phyloP scores from a whole-genome alignment of 345 rosid species.

The Acer yangbiense region DNA sequence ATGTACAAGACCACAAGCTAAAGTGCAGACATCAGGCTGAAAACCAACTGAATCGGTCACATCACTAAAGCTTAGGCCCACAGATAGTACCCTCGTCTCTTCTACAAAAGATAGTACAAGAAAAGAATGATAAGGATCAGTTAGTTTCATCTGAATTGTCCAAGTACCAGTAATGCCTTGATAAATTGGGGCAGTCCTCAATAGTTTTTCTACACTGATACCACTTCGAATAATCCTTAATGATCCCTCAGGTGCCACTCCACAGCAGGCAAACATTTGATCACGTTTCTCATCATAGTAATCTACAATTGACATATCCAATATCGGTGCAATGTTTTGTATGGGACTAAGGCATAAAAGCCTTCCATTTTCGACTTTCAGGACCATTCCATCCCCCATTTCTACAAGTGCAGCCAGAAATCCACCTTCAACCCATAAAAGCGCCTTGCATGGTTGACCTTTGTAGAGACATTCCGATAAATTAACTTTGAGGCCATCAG shows the following conservation, averaged over 20 bases:
- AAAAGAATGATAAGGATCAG: slow-evolving; percentile 83
- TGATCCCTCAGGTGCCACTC: slow-evolving; percentile 96
- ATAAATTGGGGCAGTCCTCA: slow-evolving; percentile 85
- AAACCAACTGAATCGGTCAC: slow-evolving; percentile 96
- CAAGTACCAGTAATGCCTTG: slow-evolving; percentile 94
- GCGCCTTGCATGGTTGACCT: slow-evolving; percentile 76
- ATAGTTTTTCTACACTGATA: slow-evolving; percentile 74
- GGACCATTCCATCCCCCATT: slow-evolving; percentile 92
- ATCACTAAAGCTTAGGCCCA: slow-evolving; percentile 92
- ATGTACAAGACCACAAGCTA: slow-evolving; percentile 86
- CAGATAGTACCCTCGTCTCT: slow-evolving; percentile 93
- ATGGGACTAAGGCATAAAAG: slow-evolving; percentile 60
- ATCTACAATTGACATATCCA: slow-evolving; percentile 89
- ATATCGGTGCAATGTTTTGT: slow-evolving; percentile 89
- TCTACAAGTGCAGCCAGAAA: slow-evolving; percentile 79
- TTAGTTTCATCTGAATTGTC: slow-evolving; percentile 77
- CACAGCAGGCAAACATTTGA: slow-evolving; percentile 95
- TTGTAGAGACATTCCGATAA: slow-evolving; percentile 81
- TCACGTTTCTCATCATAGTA: slow-evolving; percentile 85
- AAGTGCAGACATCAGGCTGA: slow-evolving; percentile 88
- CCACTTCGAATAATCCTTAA: slow-evolving; percentile 90
- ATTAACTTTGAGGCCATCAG: slow-evolving; percentile 53
- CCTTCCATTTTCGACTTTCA: slow-evolving; percentile 71
- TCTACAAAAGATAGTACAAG: slow-evolving; percentile 94
- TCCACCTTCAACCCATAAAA: slow-evolving; percentile 90